Evolutionary conservation across 2,329 filamentous ascomycete genomes (phyloP).

Genomic region (Pseudogymnoascus sp.): DNA sequence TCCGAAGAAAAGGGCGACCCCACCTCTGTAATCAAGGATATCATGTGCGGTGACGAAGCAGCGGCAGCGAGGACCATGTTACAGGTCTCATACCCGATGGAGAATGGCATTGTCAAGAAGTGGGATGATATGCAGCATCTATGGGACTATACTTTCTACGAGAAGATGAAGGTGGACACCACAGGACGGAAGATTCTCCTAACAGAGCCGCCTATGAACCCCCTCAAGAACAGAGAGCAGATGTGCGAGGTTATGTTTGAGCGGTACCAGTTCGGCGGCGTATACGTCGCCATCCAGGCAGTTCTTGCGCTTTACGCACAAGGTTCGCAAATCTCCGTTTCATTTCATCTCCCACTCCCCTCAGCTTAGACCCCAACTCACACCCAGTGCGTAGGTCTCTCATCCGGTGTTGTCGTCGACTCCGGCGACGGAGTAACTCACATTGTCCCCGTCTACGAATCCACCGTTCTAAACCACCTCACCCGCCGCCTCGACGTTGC

Average conservation of each 20-base stretch:
- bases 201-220: constrained; percentile 97
- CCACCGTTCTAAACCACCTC: constrained; percentile 92
- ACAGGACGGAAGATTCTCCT: constrained; percentile 92
- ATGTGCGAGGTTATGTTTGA: constrained; percentile 99
- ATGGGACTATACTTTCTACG: constrained; percentile 97
- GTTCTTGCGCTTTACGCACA: constrained; percentile 94
- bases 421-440: constrained; percentile 97
- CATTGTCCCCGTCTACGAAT: constrained; percentile 97
- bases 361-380: not conserved
- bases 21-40: constrained; percentile 83
- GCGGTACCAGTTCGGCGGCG: constrained; percentile 88
- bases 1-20: constrained; percentile 70
- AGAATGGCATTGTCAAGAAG: constrained; percentile 98
- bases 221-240: constrained; percentile 89
- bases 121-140: constrained; percentile 99
- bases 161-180: constrained; percentile 92
- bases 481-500: constrained; percentile 91
- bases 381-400: constrained; percentile 51
- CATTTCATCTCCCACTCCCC: not conserved
- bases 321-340: constrained; percentile 45
- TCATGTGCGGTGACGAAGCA: constrained; percentile 99
- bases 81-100: constrained; percentile 98
- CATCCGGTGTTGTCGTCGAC: constrained; percentile 94
- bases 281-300: constrained; percentile 96
- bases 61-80: constrained; percentile 93